Percentiles rank a stretch among this genome's conserved stretches.
phyloP scores from a whole-genome alignment of 805 yeast species.

The Starmerella kuoi region DNA sequence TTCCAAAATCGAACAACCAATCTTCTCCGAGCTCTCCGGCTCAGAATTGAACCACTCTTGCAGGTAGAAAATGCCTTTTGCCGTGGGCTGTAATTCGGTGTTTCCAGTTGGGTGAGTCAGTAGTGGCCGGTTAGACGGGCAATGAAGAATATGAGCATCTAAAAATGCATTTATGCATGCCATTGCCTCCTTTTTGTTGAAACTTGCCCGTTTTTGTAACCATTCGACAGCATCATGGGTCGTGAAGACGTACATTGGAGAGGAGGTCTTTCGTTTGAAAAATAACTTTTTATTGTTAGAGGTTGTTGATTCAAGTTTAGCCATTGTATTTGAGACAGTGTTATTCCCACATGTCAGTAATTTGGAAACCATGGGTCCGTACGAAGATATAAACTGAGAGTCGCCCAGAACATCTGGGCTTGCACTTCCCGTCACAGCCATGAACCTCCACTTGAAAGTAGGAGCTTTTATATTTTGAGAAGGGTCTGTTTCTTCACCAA shows the following conservation, averaged over 20 bases:
- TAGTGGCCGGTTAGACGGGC: constrained; percentile 7
- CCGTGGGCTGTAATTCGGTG: constrained; percentile 62
- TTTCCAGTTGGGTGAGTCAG: neutral
- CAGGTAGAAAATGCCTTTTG: constrained; percentile 72
- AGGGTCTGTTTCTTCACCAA: too few relatives aligned
- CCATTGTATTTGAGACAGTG: too few relatives aligned
- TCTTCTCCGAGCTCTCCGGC: constrained; percentile 36
- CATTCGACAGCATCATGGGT: neutral
- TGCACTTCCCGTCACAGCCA: too few relatives aligned
- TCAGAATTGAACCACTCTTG: constrained; percentile 45
- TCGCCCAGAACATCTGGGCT: too few relatives aligned
- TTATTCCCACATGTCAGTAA: too few relatives aligned
- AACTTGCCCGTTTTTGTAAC: neutral
- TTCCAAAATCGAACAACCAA: constrained; percentile 27
- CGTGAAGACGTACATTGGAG: neutral
- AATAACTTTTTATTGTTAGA: too few relatives aligned
- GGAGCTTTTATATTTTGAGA: too few relatives aligned
- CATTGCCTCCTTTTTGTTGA: neutral
- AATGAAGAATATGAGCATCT: constrained; percentile 9
- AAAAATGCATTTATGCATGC: constrained; percentile 2
- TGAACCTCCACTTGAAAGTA: too few relatives aligned
- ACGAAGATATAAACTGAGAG: too few relatives aligned
- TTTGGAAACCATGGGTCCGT: too few relatives aligned
- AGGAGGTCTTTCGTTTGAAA: neutral
- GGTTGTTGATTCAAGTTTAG: too few relatives aligned